Conservation (phyloP, 345 rosid genomes). For the Eucalyptus erythrocorys region DNA sequence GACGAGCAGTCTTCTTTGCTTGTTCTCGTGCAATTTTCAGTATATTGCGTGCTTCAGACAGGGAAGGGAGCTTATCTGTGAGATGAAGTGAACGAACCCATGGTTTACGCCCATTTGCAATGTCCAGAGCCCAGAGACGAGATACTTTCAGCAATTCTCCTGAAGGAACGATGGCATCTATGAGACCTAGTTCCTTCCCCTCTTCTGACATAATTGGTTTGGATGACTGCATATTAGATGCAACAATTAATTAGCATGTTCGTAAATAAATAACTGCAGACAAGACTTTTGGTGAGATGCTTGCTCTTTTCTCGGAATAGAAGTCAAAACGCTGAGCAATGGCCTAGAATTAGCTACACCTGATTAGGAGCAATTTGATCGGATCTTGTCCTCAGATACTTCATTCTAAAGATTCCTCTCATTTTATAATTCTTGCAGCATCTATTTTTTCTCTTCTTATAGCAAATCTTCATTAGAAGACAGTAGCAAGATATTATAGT, state of each 20-base stretch:
- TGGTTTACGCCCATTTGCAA: constrained; percentile 58
- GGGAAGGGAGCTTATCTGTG: constrained; percentile 82
- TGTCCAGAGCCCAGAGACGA: constrained; percentile 77
- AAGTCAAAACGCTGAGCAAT: neutral
- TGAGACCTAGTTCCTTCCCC: constrained; percentile 75
- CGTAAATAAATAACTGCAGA: neutral
- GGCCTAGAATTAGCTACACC: neutral
- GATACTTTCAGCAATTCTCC: constrained; percentile 71
- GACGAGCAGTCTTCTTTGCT: constrained; percentile 69
- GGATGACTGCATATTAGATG: constrained; percentile 42
- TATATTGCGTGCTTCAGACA: constrained; percentile 66
- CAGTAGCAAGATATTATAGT: neutral
- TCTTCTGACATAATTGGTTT: constrained; percentile 82
- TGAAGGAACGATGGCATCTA: constrained; percentile 67
- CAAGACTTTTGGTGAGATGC: neutral
- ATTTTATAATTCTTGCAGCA: neutral
- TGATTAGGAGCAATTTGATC: neutral
- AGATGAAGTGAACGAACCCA: constrained; percentile 75
- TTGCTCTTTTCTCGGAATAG: neutral
- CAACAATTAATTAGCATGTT: neutral
- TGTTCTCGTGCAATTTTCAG: constrained; percentile 48
- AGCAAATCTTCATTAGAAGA: neutral
- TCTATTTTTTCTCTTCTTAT: neutral
- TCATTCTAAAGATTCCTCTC: neutral
- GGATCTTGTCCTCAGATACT: neutral